phyloP scores from a whole-genome alignment of 352 stramenopile genomes.

The Pythium rishiriense region DNA sequence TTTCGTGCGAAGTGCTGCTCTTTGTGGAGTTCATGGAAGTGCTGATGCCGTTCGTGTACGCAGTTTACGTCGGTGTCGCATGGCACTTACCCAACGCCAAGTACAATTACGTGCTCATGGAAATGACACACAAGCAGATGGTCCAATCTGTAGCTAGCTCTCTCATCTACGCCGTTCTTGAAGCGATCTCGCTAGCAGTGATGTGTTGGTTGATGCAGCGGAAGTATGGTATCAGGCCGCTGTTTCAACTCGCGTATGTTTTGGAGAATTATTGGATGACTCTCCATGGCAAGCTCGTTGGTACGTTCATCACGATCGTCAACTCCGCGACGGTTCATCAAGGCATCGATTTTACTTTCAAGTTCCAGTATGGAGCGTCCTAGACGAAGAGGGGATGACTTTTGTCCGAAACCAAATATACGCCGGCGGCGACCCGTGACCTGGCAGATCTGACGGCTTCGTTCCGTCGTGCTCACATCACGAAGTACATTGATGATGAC shows the following conservation, averaged over 20 bases:
- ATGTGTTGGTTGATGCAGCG: not conserved
- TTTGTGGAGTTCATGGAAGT: slow-evolving; percentile 29
- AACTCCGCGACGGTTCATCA: slow-evolving; percentile 18
- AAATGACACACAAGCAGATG: not conserved
- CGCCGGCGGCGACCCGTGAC: no score
- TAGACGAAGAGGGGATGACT: not conserved
- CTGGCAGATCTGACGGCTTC: no score
- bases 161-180: not conserved
- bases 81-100: slow-evolving; percentile 10
- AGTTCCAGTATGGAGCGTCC: not conserved
- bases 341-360: not conserved
- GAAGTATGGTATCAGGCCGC: not conserved
- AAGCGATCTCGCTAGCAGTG: not conserved
- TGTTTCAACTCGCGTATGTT: not conserved
- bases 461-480: no score
- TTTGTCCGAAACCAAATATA: no score
- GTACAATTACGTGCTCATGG: slow-evolving; percentile 6
- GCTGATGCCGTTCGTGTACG: slow-evolving; percentile 14
- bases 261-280: slow-evolving; percentile 34
- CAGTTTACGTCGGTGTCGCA: not conserved
- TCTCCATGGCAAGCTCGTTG: slow-evolving; percentile 37
- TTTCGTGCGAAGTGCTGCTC: slow-evolving; percentile 21
- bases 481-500: not conserved
- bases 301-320: slow-evolving; percentile 13
- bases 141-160: not conserved